Conservation (phyloP, 768 basidiomycete genomes). For the Gloeophyllum trabeum region DNA sequence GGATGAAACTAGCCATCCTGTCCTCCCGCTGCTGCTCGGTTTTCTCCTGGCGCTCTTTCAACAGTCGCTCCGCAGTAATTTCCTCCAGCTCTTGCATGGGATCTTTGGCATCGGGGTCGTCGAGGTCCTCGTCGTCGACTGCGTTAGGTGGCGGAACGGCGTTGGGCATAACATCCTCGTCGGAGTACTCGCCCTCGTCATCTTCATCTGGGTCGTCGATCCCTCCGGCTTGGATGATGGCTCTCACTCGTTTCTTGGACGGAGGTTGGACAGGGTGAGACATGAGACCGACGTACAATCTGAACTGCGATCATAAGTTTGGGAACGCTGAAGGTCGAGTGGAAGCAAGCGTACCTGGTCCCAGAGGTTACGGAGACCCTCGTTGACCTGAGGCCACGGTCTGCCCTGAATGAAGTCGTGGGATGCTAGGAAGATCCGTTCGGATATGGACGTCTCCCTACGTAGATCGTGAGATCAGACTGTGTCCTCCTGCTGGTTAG, state of each 20-base stretch:
- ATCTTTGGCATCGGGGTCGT: constrained; percentile 4
- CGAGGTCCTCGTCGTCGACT: constrained; percentile 12
- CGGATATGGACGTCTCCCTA: constrained; percentile 25
- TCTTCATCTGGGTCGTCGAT: neutral
- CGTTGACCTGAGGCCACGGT: constrained; percentile 22
- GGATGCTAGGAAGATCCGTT: constrained; percentile 49
- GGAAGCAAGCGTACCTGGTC: constrained; percentile 37
- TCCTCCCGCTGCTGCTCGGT: no score
- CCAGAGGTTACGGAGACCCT: constrained; percentile 37
- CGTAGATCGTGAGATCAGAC: neutral
- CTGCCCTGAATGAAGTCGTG: constrained; percentile 38
- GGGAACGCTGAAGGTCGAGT: neutral
- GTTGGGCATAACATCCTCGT: constrained; percentile 10
- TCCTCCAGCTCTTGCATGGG: constrained; percentile 13
- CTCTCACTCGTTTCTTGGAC: neutral
- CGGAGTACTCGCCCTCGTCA: neutral
- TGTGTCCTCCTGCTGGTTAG: neutral
- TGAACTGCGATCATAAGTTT: constrained; percentile 30
- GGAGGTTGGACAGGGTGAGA: neutral
- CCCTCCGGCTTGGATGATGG: neutral
- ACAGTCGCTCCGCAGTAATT: constrained; percentile 5
- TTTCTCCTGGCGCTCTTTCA: no score
- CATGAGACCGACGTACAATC: constrained; percentile 43
- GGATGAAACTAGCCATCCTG: constrained; percentile 38
- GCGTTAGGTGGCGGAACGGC: constrained; percentile 8